phyloP scores from a whole-genome alignment of 164 flowering plant genomes.

The Santalum album region DNA sequence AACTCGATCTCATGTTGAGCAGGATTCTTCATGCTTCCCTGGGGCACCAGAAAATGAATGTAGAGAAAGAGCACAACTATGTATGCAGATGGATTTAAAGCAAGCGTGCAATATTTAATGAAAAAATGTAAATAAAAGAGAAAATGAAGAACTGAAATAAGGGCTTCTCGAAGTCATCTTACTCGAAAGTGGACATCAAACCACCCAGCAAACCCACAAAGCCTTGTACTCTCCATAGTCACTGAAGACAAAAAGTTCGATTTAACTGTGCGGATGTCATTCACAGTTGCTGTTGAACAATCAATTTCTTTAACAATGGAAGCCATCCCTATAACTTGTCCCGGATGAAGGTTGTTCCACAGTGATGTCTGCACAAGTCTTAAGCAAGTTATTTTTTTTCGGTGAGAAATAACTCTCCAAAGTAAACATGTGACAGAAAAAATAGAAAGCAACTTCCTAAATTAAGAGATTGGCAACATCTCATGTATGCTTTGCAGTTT shows the following conservation, averaged over 20 bases:
- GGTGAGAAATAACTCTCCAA: neutral
- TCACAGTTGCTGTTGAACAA: constrained; percentile 64
- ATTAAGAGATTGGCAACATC: no score
- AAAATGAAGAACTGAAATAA: neutral
- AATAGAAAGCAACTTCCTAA: no score
- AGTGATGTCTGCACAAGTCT: constrained; percentile 63
- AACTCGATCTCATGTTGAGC: constrained; percentile 64
- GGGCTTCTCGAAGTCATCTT: constrained; percentile 17
- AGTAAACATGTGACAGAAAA: no score
- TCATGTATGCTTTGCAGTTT: no score
- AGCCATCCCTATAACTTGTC: constrained; percentile 82
- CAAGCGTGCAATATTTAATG: neutral
- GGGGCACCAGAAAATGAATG: constrained; percentile 11
- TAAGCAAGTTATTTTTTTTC: neutral
- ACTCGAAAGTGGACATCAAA: constrained; percentile 98
- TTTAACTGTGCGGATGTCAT: constrained; percentile 48
- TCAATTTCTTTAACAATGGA: constrained; percentile 72
- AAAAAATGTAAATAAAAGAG: neutral
- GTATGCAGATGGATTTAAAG: no score
- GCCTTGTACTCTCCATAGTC: constrained; percentile 32
- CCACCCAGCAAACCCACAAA: constrained; percentile 92
- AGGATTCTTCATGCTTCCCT: constrained; percentile 74
- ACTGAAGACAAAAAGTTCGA: constrained; percentile 48
- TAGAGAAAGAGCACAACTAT: no score
- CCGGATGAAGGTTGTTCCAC: constrained; percentile 92